phyloP scores from a whole-genome alignment of 768 basidiomycete species.

The Mrakia gelida region DNA sequence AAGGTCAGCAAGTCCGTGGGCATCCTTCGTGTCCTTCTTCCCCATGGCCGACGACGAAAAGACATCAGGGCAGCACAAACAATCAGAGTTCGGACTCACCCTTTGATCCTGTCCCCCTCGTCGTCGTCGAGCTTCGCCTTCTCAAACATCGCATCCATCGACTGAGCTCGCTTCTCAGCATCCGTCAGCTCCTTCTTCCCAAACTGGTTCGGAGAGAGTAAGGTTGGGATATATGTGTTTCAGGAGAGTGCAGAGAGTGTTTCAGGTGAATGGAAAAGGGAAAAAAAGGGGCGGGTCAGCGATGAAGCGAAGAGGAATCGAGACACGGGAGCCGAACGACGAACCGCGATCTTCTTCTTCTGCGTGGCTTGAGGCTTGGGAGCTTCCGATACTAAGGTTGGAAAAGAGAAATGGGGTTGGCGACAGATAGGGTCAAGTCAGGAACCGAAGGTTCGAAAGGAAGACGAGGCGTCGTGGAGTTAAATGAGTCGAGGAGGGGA shows the following conservation, averaged over 20 bases:
- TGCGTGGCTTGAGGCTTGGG: conserved; percentile 38
- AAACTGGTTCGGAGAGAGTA: conserved; percentile 20
- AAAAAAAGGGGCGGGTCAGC: background rate
- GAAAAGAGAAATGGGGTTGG: background rate
- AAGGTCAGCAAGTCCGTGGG: background rate
- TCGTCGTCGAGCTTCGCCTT: conserved; percentile 38
- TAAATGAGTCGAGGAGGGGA: background rate
- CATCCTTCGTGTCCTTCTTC: too few species aligned
- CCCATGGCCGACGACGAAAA: background rate
- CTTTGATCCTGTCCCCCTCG: conserved; percentile 29
- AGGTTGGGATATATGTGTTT: too few species aligned
- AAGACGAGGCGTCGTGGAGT: too few species aligned
- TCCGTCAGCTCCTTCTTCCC: conserved; percentile 41
- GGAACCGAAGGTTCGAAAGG: background rate
- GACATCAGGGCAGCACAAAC: background rate
- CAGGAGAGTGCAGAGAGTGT: too few species aligned
- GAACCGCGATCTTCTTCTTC: conserved; percentile 36
- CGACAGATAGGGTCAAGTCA: background rate
- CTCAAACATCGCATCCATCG: conserved; percentile 44
- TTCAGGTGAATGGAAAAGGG: background rate
- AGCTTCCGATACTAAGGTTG: conserved; percentile 43
- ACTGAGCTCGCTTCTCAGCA: conserved; percentile 40
- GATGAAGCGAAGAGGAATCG: background rate
- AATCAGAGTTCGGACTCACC: background rate
- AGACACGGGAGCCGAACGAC: background rate